Evolutionary conservation across 2,329 filamentous ascomycete genomes (phyloP), one percentile per base, ranked within the genome.

Genomic region (Fusarium metavorans): DNA sequence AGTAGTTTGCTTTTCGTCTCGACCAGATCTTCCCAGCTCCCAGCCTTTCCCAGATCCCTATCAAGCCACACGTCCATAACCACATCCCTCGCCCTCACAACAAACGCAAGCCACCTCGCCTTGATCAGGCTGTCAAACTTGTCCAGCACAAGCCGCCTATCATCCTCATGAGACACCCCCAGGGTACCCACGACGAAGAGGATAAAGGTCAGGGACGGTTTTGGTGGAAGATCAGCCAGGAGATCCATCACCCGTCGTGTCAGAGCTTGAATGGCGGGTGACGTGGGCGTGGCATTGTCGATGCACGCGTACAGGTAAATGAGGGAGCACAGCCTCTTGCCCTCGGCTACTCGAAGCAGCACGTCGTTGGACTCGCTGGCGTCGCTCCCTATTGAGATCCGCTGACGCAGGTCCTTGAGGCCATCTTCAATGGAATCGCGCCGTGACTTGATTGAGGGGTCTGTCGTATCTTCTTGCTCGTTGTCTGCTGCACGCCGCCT

Each of bases 241-340:
- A 67, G 30, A n/a, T 30, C 34, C 58, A 67, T 64, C 9, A 64
- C 60, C n/a, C 37, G 65, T 11, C 45, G 48, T 6, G 65, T 67
- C 16, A 64, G 7, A 5, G 13, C 13, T 20, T 67, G 65, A 14
- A 67, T 64, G 9, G 20, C 52, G 4, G 65, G 50, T 25, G 65
- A 64, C 4, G 20, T 57, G 16, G 65, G 65, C 18, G 60, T 64
- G 13, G 60, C 65, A 18, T 37, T 50, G 50, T 67, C 65, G 23
- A 64, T 64, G 45, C 65, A 67, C 3, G 59, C 50, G 52, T 67
- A 64, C 13, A 67, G 41, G 14, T 67, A 67, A 25, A 64, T 67
- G 45, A 64, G 39, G 8, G 60, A 50, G 20, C 50, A 64, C 11
- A 67, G 32, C 18, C 60, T 48, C 37, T 67, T 67, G 13, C 65